Base-by-base conservation (phyloP, 1,284 basidiomycete genomes). In the Ceratobasidium sp. region DNA sequence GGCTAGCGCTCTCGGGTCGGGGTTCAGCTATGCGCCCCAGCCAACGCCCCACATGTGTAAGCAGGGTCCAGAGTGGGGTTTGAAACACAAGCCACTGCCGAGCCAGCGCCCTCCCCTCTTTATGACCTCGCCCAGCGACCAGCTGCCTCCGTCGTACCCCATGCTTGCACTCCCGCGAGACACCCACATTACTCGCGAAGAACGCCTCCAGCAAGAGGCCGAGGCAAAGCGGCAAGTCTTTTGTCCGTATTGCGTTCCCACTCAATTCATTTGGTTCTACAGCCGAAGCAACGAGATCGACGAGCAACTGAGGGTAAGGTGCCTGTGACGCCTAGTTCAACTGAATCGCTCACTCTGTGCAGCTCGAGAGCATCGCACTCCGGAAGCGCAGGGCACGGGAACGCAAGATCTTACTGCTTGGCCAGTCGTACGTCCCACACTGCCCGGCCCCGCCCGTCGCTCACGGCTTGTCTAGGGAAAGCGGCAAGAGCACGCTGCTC, bases 401-500 rank as follows among this genome's bases (percentile, higher is more conserved):
- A 49, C 62, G 64, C 46, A 75, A 76, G 71, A 68, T 76, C n/a
- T 22, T 77, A 43, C 57, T 76, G 32, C 75, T 78, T 29, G 73
- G 68, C 43, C 66, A 76, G 43, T 77, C 66, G 34, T 46, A 46
- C 6, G 49, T 52, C 15, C 11, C 40, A 25, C 59, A 17, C 34
- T 11, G 32, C 52, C 44, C 66, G 44, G 22, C 44, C 29, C 19
- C 43, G 32, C 64, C 49, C 52, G 1, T 57, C 9, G 13, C 54
- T 2, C 54, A 17, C 54, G 34, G 64, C 19, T 37, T 2, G 37
- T 37, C 37, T 37, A 37, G 37, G 2, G 68, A 77, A 59, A 73
- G 68, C 51, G 76, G 76, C 51, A 77, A 78, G 32, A 73, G 61
- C 51, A 78, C 77, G 43, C 54, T 70, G 7, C 70, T 78, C 15